Conservation (phyloP, 2,329 filamentous ascomycete genomes). For the Chaetomium sp. region DNA sequence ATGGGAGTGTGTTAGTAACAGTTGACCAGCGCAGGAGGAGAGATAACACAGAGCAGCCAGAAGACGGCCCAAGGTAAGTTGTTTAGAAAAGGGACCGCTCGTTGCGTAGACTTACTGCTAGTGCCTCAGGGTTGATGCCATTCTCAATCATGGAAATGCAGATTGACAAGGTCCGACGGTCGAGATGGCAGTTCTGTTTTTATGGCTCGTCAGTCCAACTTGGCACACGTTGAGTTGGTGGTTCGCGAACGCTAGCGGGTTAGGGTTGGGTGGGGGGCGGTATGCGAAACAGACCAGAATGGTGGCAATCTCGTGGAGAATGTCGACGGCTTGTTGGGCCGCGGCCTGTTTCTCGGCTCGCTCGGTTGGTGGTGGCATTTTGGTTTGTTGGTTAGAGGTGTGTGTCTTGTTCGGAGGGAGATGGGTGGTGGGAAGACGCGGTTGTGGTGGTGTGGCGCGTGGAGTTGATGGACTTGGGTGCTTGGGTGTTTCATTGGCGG, state of each 20-base stretch:
- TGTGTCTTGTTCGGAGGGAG: conserved; percentile 8
- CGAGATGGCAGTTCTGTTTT: conserved; percentile 80
- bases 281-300: conserved; percentile 62
- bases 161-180: conserved; percentile 83
- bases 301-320: conserved; percentile 78
- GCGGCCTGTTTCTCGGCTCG: conserved; percentile 62
- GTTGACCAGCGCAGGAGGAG: no score
- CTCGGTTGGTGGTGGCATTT: conserved; percentile 38
- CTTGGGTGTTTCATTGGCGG: conserved; percentile 15
- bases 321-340: conserved; percentile 76
- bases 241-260: no score
- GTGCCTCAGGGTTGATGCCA: conserved; percentile 88
- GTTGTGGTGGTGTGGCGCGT: not conserved
- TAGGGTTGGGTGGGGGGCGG: not conserved
- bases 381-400: not conserved
- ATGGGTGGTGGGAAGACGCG: not conserved
- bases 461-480: no score
- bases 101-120: conserved; percentile 60
- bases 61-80: not conserved
- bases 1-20: not conserved
- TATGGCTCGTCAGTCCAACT: not conserved
- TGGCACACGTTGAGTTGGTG: no score
- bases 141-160: conserved; percentile 97
- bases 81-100: not conserved
- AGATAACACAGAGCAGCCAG: not conserved